Evolutionary conservation across 352 stramenopile genomes (phyloP), one percentile per base, ranked within the genome.

Genomic region (Globisporangium solare): DNA sequence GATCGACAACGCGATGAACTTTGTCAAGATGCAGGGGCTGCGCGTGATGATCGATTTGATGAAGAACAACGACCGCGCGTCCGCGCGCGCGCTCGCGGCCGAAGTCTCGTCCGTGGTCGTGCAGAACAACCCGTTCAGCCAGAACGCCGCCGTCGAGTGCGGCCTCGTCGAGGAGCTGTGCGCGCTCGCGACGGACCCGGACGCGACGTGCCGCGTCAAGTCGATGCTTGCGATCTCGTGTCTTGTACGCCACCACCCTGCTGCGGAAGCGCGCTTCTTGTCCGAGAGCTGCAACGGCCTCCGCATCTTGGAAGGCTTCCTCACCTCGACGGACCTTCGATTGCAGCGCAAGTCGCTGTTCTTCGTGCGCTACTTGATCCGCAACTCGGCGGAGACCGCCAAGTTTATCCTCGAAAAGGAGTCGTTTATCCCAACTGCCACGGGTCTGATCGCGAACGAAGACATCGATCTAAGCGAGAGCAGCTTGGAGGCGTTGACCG

Each of bases 1-100:
- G 70, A 89, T 95, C 50, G 85, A 95, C 71, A 93, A 90, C 39
- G 83, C 85, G 35, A 86, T 89, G 69, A 93, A 92, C 71, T 92
- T 95, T 45, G 71, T 84, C 61, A 95, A 95, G 70, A 89, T 89
- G 76, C 68, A 85, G 17, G 85, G 83, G 0, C 60, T 95, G 18
- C 58, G 60, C 1, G 73, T 84, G 46, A 68, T 93, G 51, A 74
- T 70, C 0, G 73, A 72, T 27, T 69, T 92, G 27, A 85, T 95
- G 47, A 51, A 81, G 15, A 63, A 77, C 51, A 79, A 86, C 58
- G 51, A 66, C 21, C 76, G 71, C 21, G 61, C 70, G 0, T 76
- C 70, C 7, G 83, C 80, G 17, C 77, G 85, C 17, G 79, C 83
- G 12, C 54, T 89, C 21, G 85, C 85, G 0, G 83, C 82, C 1